Percentiles rank a stretch among this genome's conserved stretches.
Conservation (phyloP, 1,284 basidiomycete genomes). For the Grifola frondosa region DNA sequence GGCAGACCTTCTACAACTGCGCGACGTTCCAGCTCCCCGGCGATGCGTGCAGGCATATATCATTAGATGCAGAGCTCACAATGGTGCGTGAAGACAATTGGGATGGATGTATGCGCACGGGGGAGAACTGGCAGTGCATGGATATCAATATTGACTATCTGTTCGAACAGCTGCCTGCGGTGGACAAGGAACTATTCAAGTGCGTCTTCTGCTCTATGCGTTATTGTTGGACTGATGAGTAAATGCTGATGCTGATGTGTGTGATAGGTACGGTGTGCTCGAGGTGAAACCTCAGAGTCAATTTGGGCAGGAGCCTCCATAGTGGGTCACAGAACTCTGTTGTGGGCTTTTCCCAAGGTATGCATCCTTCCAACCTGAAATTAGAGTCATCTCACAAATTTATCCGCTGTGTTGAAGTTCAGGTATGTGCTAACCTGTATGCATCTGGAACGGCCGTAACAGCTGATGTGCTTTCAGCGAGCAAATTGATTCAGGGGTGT, state of each 20-base stretch:
- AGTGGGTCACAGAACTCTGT: slow-evolving; percentile 94
- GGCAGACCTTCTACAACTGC: slow-evolving; percentile 97
- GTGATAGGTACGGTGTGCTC: slow-evolving; percentile 74
- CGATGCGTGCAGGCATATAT: slow-evolving; percentile 97
- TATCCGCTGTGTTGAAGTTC: slow-evolving; percentile 17
- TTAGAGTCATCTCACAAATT: slow-evolving; percentile 42
- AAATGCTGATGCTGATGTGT: not conserved
- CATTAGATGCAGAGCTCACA: slow-evolving; percentile 93
- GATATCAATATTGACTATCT: slow-evolving; percentile 93
- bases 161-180: slow-evolving; percentile 72
- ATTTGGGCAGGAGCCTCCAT: slow-evolving; percentile 90
- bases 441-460: no score
- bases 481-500: slow-evolving; percentile 98
- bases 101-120: slow-evolving; percentile 78
- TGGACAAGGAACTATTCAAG: slow-evolving; percentile 93
- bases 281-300: slow-evolving; percentile 98
- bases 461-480: no score
- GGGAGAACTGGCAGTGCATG: slow-evolving; percentile 89
- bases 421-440: slow-evolving; percentile 10
- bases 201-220: slow-evolving; percentile 38
- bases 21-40: slow-evolving; percentile 98
- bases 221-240: not conserved
- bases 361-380: no score
- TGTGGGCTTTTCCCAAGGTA: slow-evolving; percentile 83
- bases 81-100: slow-evolving; percentile 96